A percentile compares a stretch with the other conserved stretches of the same genome.
Conservation (phyloP, 345 rosid species). For the Moricandia moricandioides region DNA sequence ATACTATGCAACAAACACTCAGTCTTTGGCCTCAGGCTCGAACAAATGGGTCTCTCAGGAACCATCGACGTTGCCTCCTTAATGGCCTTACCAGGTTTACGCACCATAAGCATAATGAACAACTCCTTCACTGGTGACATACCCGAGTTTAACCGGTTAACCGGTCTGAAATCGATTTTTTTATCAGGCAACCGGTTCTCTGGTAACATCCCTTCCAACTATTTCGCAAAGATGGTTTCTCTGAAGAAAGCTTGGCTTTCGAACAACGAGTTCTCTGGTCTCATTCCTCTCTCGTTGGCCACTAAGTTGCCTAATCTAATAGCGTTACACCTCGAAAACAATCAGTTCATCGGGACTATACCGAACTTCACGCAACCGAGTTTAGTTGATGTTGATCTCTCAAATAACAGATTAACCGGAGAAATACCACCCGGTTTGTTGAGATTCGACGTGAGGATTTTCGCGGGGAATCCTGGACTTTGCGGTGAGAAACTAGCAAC, state of each 20-base stretch:
- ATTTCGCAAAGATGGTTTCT: slow-evolving; percentile 48
- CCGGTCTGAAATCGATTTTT: slow-evolving; percentile 46
- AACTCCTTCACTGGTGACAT: slow-evolving; percentile 62
- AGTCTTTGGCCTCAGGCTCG: slow-evolving; percentile 55
- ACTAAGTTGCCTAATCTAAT: slow-evolving; percentile 40
- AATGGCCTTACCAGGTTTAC: slow-evolving; percentile 41
- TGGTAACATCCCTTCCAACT: slow-evolving; percentile 52
- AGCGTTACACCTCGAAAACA: slow-evolving; percentile 62
- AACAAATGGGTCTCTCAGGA: slow-evolving; percentile 65
- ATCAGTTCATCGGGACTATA: slow-evolving; percentile 53
- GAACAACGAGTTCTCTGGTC: slow-evolving; percentile 57
- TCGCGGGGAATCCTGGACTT: slow-evolving; percentile 58
- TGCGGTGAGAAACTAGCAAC: slow-evolving; percentile 49
- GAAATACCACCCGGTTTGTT: slow-evolving; percentile 52
- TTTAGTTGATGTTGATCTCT: slow-evolving; percentile 48
- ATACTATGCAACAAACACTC: slow-evolving; percentile 46
- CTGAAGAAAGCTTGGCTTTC: slow-evolving; percentile 66
- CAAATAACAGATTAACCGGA: slow-evolving; percentile 63
- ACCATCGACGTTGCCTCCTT: slow-evolving; percentile 54
- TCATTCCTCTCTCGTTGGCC: slow-evolving; percentile 53
- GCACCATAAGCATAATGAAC: slow-evolving; percentile 58
- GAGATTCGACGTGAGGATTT: slow-evolving; percentile 43
- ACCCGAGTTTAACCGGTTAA: slow-evolving; percentile 60
- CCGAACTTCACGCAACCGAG: slow-evolving; percentile 43
- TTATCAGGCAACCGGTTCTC: slow-evolving; percentile 67